These are phyloP conservation scores for Euclidium syriacum DNA, from an alignment of 345 rosid genomes.

Conservation along the genomic window DNA sequence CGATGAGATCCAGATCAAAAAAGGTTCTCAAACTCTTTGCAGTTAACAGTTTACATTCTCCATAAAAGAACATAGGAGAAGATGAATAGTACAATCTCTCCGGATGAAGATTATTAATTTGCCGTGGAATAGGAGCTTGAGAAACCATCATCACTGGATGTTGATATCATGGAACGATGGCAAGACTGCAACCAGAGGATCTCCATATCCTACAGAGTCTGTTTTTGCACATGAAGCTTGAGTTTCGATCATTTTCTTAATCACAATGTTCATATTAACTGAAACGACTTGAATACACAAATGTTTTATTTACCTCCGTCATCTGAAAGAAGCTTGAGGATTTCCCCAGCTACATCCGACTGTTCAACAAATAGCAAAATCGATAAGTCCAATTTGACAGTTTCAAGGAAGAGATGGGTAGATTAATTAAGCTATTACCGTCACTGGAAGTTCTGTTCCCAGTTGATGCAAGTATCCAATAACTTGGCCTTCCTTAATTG, in stretches of 20 bases:
- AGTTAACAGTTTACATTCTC: not conserved
- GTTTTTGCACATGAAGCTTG: conserved; percentile 17
- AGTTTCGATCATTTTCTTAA: not conserved
- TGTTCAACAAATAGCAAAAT: conserved; percentile 38
- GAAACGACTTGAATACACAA: not conserved
- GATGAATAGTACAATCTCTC: conserved; percentile 11
- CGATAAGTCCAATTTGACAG: not conserved
- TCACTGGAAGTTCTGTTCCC: conserved; percentile 75
- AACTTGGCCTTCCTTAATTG: conserved; percentile 78
- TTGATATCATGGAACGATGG: conserved; percentile 70
- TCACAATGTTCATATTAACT: not conserved
- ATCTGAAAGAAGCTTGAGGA: conserved; percentile 67
- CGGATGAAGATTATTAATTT: not conserved
- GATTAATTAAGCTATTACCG: conserved; percentile 41
- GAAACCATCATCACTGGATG: conserved; percentile 21
- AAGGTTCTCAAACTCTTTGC: conserved; percentile 7
- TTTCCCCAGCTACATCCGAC: conserved; percentile 90
- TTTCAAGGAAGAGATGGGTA: conserved; percentile 7
- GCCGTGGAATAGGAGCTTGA: not conserved
- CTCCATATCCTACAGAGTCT: conserved; percentile 86
- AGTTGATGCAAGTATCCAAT: conserved; percentile 83
- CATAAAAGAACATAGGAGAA: not conserved
- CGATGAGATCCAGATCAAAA: not conserved
- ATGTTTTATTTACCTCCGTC: conserved; percentile 70
- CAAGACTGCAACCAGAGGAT: conserved; percentile 79